Evolutionary conservation across 2,329 filamentous ascomycete genomes (phyloP), one percentile per base, ranked within the genome.

Genomic region (Lasiodiplodia gonubiensis): DNA sequence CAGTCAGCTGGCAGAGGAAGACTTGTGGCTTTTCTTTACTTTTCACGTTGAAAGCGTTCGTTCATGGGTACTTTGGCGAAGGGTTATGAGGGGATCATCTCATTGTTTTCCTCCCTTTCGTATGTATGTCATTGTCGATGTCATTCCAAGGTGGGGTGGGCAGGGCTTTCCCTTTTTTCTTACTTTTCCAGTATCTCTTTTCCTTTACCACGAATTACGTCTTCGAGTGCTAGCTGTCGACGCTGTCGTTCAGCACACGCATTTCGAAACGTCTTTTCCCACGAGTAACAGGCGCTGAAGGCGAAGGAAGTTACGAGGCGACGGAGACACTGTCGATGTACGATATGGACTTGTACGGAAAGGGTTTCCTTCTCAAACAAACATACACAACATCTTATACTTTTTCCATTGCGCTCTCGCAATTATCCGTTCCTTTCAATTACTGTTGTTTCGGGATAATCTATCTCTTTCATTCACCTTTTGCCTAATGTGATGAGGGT

Each of bases 21-120:
- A 30, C 10, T 12, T 39, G 21, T 27, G 18, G 21, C 12, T 48
- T 60, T 48, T 27, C 25, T 60, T 60, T 46, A 27, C 27, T 33
- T n/a, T 60, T n/a, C 57, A 49, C 33, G 35, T 42, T 60, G 25
- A 48, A 30, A 49, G 57, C 59, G 46, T 63, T 52, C 59, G 46
- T 63, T 63, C 30, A n/a, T 48, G 39, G 39, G 27, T 48, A 21
- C 27, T 35, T 48, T 48, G 57, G 39, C 52, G 52, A 54, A 54
- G 18, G 49, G 27, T 54, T 33, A 48, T n/a, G 25, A 51, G 27
- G 27, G 37, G n/a, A 35, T n/a, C 14, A 14, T 51, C 37, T 21
- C n/a, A 35, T 64, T 64, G 37, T 16, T 46, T 30, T 39, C 49
- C 37, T n/a, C n/a, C 18, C 33, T 64, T 30, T n/a, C 57, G 30